phyloP scores from a whole-genome alignment of 2,329 filamentous ascomycete genomes.

The Nigrospora osmanthi region DNA sequence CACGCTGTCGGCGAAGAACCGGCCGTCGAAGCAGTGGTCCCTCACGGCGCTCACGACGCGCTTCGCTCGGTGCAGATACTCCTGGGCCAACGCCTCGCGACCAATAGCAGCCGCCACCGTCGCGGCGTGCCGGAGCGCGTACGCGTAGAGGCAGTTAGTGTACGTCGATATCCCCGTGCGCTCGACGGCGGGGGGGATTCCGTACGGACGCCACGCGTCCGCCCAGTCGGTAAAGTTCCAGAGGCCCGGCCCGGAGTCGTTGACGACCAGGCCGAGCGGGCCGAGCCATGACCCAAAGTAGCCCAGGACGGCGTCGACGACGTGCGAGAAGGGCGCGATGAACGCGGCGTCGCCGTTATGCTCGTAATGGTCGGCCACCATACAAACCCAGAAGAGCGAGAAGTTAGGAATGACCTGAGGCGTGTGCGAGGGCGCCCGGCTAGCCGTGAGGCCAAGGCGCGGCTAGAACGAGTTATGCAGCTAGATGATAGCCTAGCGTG shows the following conservation, averaged over 20 bases:
- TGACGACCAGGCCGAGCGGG: too few relatives aligned
- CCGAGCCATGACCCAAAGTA: conserved; percentile 11
- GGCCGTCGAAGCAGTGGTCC: conserved; percentile 23
- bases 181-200: too few relatives aligned
- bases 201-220: too few relatives aligned
- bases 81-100: conserved; percentile 19
- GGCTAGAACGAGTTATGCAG: conserved; percentile 13
- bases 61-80: conserved; percentile 19
- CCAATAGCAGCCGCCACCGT: conserved; percentile 21
- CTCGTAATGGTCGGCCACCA: conserved; percentile 25
- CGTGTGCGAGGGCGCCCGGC: conserved; percentile 25
- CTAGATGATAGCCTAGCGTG: conserved; percentile 19
- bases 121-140: conserved; percentile 23
- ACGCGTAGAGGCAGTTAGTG: conserved; percentile 28
- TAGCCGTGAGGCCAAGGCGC: conserved; percentile 22
- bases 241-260: too few relatives aligned
- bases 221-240: too few relatives aligned
- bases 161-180: too few relatives aligned
- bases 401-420: conserved; percentile 28
- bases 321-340: conserved; percentile 19
- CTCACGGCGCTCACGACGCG: conserved; percentile 15
- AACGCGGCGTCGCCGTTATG: conserved; percentile 24
- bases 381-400: conserved; percentile 27
- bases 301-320: conserved; percentile 24
- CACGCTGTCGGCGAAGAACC: conserved; percentile 25